These are phyloP conservation scores for Russula lepida DNA, from an alignment of 768 basidiomycete species.

Conservation along the genomic window DNA sequence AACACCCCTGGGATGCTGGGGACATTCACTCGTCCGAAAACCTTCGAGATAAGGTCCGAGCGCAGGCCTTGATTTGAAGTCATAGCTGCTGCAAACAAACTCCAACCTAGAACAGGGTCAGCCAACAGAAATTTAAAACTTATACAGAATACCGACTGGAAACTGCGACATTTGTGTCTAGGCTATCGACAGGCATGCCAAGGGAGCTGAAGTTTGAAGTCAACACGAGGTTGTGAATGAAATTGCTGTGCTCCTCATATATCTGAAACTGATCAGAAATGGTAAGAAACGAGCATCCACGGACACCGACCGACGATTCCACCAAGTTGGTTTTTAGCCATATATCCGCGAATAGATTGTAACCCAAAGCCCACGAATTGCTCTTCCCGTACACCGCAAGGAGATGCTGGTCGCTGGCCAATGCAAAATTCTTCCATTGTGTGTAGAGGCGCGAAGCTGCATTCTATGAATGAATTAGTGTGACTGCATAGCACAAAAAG, in stretches of 20 bases:
- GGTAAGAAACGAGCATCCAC: background rate
- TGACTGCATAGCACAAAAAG: background rate
- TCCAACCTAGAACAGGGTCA: slow-evolving; percentile 8
- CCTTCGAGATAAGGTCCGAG: slow-evolving; percentile 3
- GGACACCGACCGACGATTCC: slow-evolving; percentile 19
- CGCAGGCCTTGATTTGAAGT: background rate
- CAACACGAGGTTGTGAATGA: background rate
- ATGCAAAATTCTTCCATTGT: slow-evolving; percentile 11
- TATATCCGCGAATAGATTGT: slow-evolving; percentile 57
- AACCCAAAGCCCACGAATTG: slow-evolving; percentile 49
- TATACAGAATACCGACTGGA: background rate
- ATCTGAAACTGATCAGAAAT: slow-evolving; percentile 8
- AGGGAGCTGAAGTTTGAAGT: background rate
- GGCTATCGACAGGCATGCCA: slow-evolving; percentile 12
- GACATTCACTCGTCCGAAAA: slow-evolving; percentile 8
- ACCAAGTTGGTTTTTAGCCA: slow-evolving; percentile 48
- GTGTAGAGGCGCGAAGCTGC: background rate
- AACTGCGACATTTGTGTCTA: background rate
- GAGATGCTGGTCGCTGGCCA: slow-evolving; percentile 2
- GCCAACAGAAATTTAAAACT: background rate
- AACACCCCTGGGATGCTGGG: background rate
- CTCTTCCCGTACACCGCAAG: slow-evolving; percentile 2
- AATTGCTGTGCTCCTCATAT: slow-evolving; percentile 2
- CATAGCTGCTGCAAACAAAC: slow-evolving; percentile 13
- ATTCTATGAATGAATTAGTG: slow-evolving; percentile 1